These are phyloP conservation scores for Saccharomyces hybrid DNA, from an alignment of 1,139 yeast genomes.

Conservation along the genomic window DNA sequence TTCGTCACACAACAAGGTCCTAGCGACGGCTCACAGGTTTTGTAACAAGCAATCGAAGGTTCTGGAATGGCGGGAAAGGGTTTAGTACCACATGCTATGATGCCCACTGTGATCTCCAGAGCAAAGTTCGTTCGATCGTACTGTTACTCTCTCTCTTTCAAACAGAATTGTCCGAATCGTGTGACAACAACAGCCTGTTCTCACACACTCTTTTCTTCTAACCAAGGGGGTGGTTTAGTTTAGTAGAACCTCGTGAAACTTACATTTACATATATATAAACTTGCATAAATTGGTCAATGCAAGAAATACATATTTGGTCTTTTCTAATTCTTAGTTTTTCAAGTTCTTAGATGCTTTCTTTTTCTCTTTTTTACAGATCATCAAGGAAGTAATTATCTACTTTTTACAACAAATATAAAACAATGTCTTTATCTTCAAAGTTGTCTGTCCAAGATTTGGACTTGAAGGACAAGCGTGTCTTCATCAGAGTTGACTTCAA, in stretches of 20 bases:
- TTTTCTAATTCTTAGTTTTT: neutral
- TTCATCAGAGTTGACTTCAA: conserved; percentile 96
- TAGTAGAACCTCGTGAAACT: neutral
- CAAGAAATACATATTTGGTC: neutral
- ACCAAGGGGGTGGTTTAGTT: neutral
- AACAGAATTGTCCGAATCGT: neutral
- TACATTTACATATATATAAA: neutral
- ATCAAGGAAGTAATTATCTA: neutral
- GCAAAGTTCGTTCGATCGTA: neutral
- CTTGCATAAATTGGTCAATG: neutral
- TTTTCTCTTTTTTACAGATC: neutral
- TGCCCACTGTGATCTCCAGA: neutral
- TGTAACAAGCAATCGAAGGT: neutral
- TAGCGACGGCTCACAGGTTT: neutral
- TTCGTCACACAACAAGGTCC: conserved; percentile 1
- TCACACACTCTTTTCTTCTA: neutral
- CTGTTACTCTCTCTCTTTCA: neutral
- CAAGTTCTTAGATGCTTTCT: neutral
- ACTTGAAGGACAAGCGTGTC: conserved; percentile 80
- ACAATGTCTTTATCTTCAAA: conserved; percentile 85
- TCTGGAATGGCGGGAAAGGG: neutral
- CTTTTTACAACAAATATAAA: conserved; percentile 3
- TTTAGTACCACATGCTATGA: neutral
- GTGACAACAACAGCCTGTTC: neutral
- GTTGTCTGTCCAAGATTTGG: conserved; percentile 83